A percentile compares a stretch with the other conserved stretches of the same genome.
Evolutionary conservation across 306 rosid species (phyloP).

Genomic region (Trifolium repens): DNA sequence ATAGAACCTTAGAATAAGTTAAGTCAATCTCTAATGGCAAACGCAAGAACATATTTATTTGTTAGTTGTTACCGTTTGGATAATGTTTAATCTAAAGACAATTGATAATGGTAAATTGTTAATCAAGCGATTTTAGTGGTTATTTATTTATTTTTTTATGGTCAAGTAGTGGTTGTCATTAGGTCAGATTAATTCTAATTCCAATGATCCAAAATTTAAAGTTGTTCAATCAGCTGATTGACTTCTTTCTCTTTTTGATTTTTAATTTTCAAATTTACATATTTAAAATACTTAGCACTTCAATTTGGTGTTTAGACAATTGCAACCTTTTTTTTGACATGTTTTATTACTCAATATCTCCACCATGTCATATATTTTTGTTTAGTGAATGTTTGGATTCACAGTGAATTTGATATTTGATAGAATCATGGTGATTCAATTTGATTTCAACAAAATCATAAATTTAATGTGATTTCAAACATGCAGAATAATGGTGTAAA

Average conservation of each 20-base stretch:
- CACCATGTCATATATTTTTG: too few species aligned
- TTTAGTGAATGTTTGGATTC: too few species aligned
- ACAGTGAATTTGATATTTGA: too few species aligned
- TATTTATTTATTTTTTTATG: too few species aligned
- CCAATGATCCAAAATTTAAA: neutral
- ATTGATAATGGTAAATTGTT: neutral
- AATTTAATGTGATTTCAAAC: too few species aligned
- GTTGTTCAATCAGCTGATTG: neutral
- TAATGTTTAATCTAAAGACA: neutral
- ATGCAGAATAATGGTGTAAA: too few species aligned
- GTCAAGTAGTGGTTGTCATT: neutral
- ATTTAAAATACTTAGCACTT: neutral
- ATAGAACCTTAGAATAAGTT: neutral
- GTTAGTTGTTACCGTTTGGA: neutral
- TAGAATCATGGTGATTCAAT: too few species aligned
- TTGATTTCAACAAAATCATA: too few species aligned
- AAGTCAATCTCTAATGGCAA: slow-evolving; percentile 2
- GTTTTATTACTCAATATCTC: too few species aligned
- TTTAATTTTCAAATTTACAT: neutral
- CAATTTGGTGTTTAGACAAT: too few species aligned
- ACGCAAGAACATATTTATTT: neutral
- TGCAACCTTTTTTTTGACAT: too few species aligned
- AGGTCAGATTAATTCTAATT: neutral
- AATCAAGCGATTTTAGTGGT: neutral
- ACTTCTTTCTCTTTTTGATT: neutral